Conservation (phyloP, 495 filamentous ascomycete species). For the Pseudevernia furfuracea region DNA sequence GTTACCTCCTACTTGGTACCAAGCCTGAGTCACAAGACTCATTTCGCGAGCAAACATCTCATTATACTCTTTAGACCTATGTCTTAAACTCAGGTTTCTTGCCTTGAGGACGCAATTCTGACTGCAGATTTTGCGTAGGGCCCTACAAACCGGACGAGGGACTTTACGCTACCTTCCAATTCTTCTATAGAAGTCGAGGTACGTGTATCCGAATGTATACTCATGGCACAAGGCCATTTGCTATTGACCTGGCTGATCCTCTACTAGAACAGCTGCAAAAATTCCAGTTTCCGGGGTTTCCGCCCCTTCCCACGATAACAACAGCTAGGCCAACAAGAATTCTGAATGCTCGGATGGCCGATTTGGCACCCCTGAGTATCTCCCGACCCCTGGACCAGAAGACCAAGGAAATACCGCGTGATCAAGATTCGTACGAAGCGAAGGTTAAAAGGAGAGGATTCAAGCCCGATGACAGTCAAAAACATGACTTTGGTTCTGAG, state of each 20-base stretch:
- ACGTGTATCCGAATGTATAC: neutral
- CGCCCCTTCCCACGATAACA: neutral
- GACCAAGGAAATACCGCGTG: neutral
- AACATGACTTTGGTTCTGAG: conserved; percentile 10
- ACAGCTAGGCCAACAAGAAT: neutral
- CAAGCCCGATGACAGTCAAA: neutral
- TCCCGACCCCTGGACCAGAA: neutral
- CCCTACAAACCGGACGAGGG: conserved; percentile 20
- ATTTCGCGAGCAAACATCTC: neutral
- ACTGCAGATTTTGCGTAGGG: neutral
- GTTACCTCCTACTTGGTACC: neutral
- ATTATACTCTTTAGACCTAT: neutral
- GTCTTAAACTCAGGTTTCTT: neutral
- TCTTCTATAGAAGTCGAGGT: conserved; percentile 30
- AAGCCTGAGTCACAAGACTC: neutral
- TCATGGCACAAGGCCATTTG: neutral
- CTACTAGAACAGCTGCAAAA: conserved; percentile 18
- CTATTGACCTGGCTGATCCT: neutral
- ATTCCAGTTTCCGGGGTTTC: conserved; percentile 23
- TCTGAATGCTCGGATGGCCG: conserved; percentile 11
- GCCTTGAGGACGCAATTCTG: neutral
- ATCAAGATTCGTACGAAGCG: conserved; percentile 11
- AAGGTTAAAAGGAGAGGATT: conserved; percentile 10
- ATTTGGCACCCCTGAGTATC: conserved; percentile 22
- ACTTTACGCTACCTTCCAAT: conserved; percentile 25